Percentiles rank a stretch among this genome's conserved stretches.
phyloP scores from a whole-genome alignment of 441 rosid genomes.

The Corymbia citriodora region DNA sequence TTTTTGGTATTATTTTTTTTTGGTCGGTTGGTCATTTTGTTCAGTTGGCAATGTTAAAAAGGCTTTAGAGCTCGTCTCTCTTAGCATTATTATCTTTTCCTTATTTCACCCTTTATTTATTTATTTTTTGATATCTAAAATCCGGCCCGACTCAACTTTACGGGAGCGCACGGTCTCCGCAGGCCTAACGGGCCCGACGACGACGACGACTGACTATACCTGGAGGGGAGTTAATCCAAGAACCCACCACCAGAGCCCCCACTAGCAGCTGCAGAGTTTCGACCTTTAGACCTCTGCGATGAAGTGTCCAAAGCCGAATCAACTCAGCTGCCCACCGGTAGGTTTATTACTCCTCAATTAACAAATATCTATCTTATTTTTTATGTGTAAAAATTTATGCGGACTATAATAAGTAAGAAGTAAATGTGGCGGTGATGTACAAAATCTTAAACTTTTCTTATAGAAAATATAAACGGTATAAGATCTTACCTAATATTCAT shows the following conservation, averaged over 20 bases:
- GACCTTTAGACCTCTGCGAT: no score
- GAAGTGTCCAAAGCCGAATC: no score
- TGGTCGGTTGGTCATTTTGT: background rate
- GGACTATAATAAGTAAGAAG: background rate
- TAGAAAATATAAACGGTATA: background rate
- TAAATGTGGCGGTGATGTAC: background rate
- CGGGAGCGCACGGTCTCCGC: no score
- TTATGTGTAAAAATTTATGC: background rate
- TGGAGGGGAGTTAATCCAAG: no score
- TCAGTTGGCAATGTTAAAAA: background rate
- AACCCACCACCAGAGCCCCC: no score
- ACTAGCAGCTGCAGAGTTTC: no score
- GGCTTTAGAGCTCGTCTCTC: background rate
- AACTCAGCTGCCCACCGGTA: no score
- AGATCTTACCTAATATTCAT: background rate
- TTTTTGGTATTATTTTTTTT: background rate
- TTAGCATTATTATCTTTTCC: background rate
- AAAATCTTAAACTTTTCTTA: background rate
- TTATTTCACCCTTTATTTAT: background rate
- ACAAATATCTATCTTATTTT: background rate
- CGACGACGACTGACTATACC: no score
- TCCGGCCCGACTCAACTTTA: no score
- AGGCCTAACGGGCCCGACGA: no score
- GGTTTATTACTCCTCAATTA: background rate
- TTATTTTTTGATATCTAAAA: no score